A percentile compares a stretch with the other conserved stretches of the same genome.
These are phyloP conservation scores for Pseudocercospora ulei DNA, from an alignment of 2,329 filamentous ascomycete genomes.

Conservation along the genomic window DNA sequence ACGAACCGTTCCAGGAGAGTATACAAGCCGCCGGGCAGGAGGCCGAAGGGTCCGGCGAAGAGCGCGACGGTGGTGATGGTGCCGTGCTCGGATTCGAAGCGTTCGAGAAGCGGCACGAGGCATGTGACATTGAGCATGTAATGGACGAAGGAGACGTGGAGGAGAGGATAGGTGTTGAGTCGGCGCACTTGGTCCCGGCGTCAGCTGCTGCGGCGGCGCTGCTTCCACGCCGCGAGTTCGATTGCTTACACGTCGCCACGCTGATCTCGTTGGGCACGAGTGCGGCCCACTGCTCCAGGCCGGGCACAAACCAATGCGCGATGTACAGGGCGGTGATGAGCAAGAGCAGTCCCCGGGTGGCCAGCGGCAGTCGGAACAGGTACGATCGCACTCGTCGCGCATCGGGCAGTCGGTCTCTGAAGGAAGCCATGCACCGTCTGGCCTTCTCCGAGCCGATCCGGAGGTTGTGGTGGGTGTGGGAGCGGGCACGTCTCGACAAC, in stretches of 20 bases:
- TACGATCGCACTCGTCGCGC: slow-evolving; percentile 68
- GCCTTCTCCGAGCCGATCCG: slow-evolving; percentile 1
- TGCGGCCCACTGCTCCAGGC: slow-evolving; percentile 67
- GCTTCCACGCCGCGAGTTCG: neutral
- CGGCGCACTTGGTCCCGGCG: slow-evolving; percentile 60
- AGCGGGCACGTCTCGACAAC: no score
- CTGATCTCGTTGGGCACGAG: slow-evolving; percentile 68
- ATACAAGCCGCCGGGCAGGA: slow-evolving; percentile 70
- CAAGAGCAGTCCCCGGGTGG: slow-evolving; percentile 62
- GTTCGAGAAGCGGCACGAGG: slow-evolving; percentile 76
- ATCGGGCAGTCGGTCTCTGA: slow-evolving; percentile 48
- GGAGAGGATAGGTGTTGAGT: slow-evolving; percentile 80
- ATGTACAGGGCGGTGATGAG: slow-evolving; percentile 62
- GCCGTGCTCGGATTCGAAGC: slow-evolving; percentile 86
- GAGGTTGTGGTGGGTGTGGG: neutral
- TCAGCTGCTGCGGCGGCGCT: neutral
- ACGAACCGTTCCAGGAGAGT: slow-evolving; percentile 66
- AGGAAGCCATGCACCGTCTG: neutral
- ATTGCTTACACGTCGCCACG: slow-evolving; percentile 56
- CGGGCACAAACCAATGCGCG: slow-evolving; percentile 57
- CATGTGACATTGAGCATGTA: slow-evolving; percentile 68
- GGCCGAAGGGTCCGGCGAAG: slow-evolving; percentile 61
- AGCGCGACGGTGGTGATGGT: slow-evolving; percentile 78
- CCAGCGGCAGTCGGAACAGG: slow-evolving; percentile 72
- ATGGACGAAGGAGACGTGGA: slow-evolving; percentile 75